A percentile compares a stretch with the other conserved stretches of the same genome.
Evolutionary conservation across 2,329 filamentous ascomycete species (phyloP).

Genomic region (Exophiala alcalophila): DNA sequence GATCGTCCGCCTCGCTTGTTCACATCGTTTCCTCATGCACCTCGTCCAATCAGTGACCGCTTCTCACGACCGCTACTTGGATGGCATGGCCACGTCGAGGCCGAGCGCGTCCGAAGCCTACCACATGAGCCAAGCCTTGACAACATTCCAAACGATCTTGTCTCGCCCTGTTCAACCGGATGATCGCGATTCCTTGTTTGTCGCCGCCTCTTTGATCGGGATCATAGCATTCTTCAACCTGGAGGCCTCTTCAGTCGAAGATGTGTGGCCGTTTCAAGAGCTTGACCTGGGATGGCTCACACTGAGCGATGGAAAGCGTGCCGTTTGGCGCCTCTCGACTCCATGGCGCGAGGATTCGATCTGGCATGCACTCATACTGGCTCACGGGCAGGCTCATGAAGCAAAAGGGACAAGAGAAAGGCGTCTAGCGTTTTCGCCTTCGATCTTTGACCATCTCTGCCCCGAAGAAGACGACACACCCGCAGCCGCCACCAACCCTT

Average conservation of each 20-base stretch:
- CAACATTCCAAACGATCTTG: constrained; percentile 14
- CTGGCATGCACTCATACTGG: constrained; percentile 11
- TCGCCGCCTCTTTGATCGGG: constrained; percentile 40
- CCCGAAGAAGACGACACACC: neutral
- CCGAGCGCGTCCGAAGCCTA: constrained; percentile 42
- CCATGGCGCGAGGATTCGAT: constrained; percentile 49
- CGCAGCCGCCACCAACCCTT: constrained; percentile 32
- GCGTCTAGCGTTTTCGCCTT: no score
- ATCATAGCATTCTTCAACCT: constrained; percentile 43
- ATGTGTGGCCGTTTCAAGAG: constrained; percentile 57
- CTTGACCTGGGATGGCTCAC: constrained; percentile 58
- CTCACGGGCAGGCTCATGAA: neutral
- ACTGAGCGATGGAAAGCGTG: constrained; percentile 55
- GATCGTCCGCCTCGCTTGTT: constrained; percentile 14
- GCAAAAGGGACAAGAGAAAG: no score
- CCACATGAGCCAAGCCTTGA: constrained; percentile 42
- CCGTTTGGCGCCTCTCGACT: constrained; percentile 53
- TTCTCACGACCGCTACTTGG: constrained; percentile 52
- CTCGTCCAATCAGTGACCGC: constrained; percentile 52
- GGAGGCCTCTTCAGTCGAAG: constrained; percentile 40
- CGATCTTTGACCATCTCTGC: constrained; percentile 23
- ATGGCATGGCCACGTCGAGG: constrained; percentile 11
- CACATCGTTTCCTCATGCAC: constrained; percentile 54
- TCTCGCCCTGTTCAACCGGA: constrained; percentile 9
- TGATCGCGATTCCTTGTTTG: constrained; percentile 20